A percentile compares a stretch with the other conserved stretches of the same genome.
These are phyloP conservation scores for Trichoderma sp. DNA, from an alignment of 2,329 filamentous ascomycete species.

Conservation along the genomic window DNA sequence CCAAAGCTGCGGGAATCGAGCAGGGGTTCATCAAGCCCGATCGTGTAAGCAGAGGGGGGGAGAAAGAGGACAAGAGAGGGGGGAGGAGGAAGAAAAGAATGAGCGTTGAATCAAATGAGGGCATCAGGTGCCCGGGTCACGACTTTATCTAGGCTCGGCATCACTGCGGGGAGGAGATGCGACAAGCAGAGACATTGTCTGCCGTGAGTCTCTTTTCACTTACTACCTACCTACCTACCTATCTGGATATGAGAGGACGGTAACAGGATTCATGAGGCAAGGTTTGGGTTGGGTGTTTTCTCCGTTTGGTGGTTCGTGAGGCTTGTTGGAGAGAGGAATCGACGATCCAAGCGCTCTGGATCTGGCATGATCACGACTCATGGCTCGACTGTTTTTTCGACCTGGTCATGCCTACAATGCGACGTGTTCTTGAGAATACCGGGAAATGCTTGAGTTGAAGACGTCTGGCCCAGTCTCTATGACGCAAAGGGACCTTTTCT, in stretches of 20 bases:
- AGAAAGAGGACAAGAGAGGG: not conserved
- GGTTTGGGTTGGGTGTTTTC: slow-evolving; percentile 1
- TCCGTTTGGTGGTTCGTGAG: not conserved
- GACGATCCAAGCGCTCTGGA: not conserved
- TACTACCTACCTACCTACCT: too few species aligned
- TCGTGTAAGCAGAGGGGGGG: not conserved
- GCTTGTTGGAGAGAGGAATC: not conserved
- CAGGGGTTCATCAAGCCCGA: too few species aligned
- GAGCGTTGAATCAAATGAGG: slow-evolving; percentile 13
- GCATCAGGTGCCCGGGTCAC: slow-evolving; percentile 18
- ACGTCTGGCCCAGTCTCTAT: too few species aligned
- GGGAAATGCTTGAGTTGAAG: not conserved
- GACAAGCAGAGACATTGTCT: not conserved
- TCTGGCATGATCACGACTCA: slow-evolving; percentile 6
- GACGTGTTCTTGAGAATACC: not conserved
- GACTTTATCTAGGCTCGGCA: not conserved
- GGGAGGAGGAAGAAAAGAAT: not conserved
- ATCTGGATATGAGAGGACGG: not conserved
- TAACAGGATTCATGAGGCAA: not conserved
- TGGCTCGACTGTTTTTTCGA: slow-evolving; percentile 7
- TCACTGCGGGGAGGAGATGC: not conserved
- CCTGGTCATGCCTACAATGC: slow-evolving; percentile 8
- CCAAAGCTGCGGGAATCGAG: not conserved
- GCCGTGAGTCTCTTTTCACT: not conserved
- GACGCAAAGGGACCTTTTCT: not conserved